Conservation (phyloP, 768 basidiomycete genomes). For the Mycena capillaripes region DNA sequence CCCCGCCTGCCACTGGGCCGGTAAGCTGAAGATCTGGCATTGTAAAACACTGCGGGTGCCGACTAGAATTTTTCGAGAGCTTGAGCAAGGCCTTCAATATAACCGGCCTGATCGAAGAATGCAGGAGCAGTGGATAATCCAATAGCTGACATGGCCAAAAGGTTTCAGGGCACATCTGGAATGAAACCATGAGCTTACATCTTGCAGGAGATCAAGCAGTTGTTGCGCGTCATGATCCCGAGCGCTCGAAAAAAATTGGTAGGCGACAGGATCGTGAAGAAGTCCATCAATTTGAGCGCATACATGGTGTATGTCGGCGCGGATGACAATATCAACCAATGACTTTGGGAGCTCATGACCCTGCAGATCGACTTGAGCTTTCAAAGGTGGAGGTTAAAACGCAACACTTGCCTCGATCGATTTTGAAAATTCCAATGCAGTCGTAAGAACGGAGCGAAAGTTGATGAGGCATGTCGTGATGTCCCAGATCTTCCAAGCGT, state of each 20-base stretch:
- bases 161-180: neutral
- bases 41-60: conserved; percentile 19
- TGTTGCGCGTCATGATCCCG: conserved; percentile 9
- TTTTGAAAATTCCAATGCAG: neutral
- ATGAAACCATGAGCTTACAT: conserved; percentile 6
- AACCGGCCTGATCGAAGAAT: neutral
- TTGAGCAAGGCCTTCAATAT: conserved; percentile 9
- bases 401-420: neutral
- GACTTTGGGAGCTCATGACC: neutral
- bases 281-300: conserved; percentile 5
- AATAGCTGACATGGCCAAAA: conserved; percentile 3
- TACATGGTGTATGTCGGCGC: neutral
- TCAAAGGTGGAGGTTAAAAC: neutral
- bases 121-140: conserved; percentile 23
- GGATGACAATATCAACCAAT: neutral
- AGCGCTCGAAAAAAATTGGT: neutral
- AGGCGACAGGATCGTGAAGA: neutral
- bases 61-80: conserved; percentile 8
- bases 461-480: neutral
- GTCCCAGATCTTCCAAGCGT: neutral
- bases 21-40: conserved; percentile 4
- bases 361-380: neutral
- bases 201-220: conserved; percentile 22
- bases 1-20: conserved; percentile 7
- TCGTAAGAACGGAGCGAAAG: conserved; percentile 4